Percentiles rank a stretch among this genome's conserved stretches.
These are phyloP conservation scores for Calocybe cyanea DNA, from an alignment of 768 basidiomycete genomes.

Conservation along the genomic window DNA sequence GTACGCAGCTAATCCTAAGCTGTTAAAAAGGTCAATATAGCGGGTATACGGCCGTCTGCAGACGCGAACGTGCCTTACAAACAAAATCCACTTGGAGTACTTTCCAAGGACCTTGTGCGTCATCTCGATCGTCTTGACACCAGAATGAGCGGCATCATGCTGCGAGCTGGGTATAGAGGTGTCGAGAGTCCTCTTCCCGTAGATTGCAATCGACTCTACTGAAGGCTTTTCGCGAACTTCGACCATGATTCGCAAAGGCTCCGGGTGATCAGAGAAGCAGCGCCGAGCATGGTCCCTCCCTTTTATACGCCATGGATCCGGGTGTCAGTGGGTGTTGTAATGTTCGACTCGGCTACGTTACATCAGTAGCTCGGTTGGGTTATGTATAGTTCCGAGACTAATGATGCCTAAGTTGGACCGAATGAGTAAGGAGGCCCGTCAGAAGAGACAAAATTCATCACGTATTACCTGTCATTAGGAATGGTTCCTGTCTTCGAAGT, in stretches of 20 bases:
- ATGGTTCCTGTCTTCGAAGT: too few relatives aligned
- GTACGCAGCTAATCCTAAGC: conserved; percentile 66
- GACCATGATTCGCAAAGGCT: conserved; percentile 9
- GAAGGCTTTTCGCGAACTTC: conserved; percentile 1
- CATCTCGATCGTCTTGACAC: conserved; percentile 48
- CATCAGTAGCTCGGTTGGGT: too few relatives aligned
- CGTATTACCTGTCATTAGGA: too few relatives aligned
- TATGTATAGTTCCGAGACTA: too few relatives aligned
- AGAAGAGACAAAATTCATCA: too few relatives aligned
- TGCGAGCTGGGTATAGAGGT: conserved; percentile 1
- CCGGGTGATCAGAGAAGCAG: neutral
- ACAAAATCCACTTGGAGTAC: conserved; percentile 56
- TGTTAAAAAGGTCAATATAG: conserved; percentile 26
- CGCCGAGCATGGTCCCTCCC: neutral
- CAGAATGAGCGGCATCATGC: conserved; percentile 28
- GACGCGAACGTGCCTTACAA: conserved; percentile 43
- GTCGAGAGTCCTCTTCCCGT: conserved; percentile 1
- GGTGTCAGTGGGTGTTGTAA: too few relatives aligned
- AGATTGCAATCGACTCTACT: neutral
- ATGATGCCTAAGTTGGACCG: too few relatives aligned
- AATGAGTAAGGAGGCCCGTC: too few relatives aligned
- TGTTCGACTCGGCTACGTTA: too few relatives aligned
- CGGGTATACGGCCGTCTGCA: too few relatives aligned
- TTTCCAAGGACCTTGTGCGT: conserved; percentile 48
- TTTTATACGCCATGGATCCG: conserved; percentile 7